Evolutionary conservation across 2,329 filamentous ascomycete genomes (phyloP).

Genomic region (Aspergillus jensenii): DNA sequence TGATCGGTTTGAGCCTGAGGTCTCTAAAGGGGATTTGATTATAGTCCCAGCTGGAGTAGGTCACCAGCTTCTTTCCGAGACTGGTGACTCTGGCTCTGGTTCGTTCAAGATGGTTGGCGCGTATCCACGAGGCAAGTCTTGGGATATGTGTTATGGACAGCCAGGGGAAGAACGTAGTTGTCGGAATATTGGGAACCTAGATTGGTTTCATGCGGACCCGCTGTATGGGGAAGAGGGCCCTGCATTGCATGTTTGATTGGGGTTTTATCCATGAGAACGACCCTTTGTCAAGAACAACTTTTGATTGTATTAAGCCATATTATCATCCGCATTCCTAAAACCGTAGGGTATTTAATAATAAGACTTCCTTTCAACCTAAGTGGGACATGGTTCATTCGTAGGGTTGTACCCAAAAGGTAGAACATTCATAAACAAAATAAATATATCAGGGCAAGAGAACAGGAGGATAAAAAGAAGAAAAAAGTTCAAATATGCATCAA

Average conservation of each 20-base stretch:
- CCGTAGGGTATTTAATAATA: conserved; percentile 10
- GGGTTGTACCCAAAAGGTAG: not conserved
- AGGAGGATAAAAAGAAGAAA: not conserved
- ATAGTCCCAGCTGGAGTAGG: conserved; percentile 66
- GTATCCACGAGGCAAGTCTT: conserved; percentile 58
- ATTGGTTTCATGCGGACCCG: conserved; percentile 62
- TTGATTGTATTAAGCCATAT: conserved; percentile 10
- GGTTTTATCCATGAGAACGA: not conserved
- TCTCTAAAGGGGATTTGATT: conserved; percentile 62
- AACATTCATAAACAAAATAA: not conserved
- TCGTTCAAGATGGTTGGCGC: conserved; percentile 66
- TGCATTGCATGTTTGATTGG: conserved; percentile 40
- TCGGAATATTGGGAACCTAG: conserved; percentile 48
- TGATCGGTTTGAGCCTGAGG: conserved; percentile 53
- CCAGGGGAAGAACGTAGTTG: conserved; percentile 56
- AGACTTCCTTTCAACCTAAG: not conserved
- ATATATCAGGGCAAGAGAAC: not conserved
- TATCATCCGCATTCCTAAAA: conserved; percentile 15
- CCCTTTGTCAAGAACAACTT: not conserved
- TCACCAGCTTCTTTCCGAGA: conserved; percentile 62
- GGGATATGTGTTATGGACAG: conserved; percentile 72
- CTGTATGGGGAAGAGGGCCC: conserved; percentile 59
- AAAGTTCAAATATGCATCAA: not conserved
- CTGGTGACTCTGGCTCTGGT: conserved; percentile 37
- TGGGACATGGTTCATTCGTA: not conserved